A percentile compares a stretch with the other conserved stretches of the same genome.
Evolutionary conservation across 345 rosid species (phyloP).

Genomic region (Arabidopsis suecica): DNA sequence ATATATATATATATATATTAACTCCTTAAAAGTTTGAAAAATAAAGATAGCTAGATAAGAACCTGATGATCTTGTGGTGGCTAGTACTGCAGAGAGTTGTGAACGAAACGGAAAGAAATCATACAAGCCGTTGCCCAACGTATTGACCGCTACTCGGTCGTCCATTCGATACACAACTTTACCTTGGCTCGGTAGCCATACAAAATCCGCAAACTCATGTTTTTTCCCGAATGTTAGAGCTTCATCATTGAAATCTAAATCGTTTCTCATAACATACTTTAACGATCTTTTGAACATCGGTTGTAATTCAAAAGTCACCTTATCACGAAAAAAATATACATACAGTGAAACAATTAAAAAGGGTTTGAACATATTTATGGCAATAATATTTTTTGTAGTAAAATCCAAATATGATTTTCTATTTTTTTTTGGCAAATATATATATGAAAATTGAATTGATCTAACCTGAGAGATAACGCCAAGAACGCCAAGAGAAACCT

Average conservation of each 20-base stretch:
- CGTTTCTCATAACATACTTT: slow-evolving; percentile 47
- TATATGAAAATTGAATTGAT: not conserved
- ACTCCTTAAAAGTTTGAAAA: too few species aligned
- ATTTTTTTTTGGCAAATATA: too few species aligned
- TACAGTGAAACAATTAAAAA: not conserved
- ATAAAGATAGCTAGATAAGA: too few species aligned
- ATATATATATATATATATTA: too few species aligned
- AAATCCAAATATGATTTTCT: too few species aligned
- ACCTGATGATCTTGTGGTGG: slow-evolving; percentile 42
- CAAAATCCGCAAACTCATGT: slow-evolving; percentile 77
- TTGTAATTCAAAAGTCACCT: slow-evolving; percentile 69
- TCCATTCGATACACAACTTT: slow-evolving; percentile 67
- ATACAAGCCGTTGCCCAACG: slow-evolving; percentile 59
- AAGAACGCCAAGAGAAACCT: slow-evolving; percentile 84
- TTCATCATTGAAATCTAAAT: slow-evolving; percentile 55
- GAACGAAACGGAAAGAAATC: slow-evolving; percentile 65
- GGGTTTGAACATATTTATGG: too few species aligned
- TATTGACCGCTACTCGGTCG: slow-evolving; percentile 54
- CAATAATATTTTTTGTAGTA: too few species aligned
- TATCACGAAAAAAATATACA: too few species aligned
- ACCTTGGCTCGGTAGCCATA: slow-evolving; percentile 74
- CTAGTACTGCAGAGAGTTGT: slow-evolving; percentile 46
- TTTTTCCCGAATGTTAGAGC: slow-evolving; percentile 52
- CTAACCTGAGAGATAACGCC: slow-evolving; percentile 86
- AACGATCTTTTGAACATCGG: slow-evolving; percentile 78